These are phyloP conservation scores for Serendipita vermifera DNA, from an alignment of 768 basidiomycete genomes.

Conservation along the genomic window DNA sequence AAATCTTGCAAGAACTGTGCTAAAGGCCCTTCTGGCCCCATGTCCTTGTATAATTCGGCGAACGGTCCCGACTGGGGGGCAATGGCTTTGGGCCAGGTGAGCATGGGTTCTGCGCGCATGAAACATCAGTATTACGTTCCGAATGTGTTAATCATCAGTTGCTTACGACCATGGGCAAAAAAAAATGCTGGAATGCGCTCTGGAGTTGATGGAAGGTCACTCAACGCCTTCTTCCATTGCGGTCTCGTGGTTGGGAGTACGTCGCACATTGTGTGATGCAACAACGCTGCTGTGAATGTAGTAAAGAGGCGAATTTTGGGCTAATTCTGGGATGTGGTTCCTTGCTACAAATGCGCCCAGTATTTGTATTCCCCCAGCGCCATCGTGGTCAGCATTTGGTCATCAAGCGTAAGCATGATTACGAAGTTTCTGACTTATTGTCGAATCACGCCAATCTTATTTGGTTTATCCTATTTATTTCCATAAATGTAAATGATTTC, in stretches of 20 bases:
- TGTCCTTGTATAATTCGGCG: slow-evolving; percentile 11
- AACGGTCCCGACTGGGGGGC: slow-evolving; percentile 8
- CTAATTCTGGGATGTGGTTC: no score
- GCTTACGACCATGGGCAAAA: slow-evolving; percentile 51
- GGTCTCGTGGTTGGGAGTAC: slow-evolving; percentile 26
- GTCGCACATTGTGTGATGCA: slow-evolving; percentile 5
- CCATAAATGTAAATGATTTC: no score
- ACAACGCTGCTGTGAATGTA: background rate
- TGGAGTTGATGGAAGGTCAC: slow-evolving; percentile 41
- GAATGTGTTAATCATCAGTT: background rate
- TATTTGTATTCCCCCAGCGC: no score
- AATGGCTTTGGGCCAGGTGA: slow-evolving; percentile 28
- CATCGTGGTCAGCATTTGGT: no score
- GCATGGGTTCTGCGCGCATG: slow-evolving; percentile 25
- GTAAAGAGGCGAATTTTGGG: slow-evolving; percentile 6
- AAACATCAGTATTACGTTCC: background rate
- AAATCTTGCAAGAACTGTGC: slow-evolving; percentile 50
- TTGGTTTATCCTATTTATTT: no score
- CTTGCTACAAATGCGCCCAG: no score
- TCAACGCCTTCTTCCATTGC: slow-evolving; percentile 42
- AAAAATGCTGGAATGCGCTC: slow-evolving; percentile 62
- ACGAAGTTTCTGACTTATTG: no score
- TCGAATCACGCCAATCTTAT: no score
- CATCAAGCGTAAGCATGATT: no score
- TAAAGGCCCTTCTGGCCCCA: slow-evolving; percentile 43